Conservation (phyloP, 2,329 filamentous ascomycete species). For the Aspergillus texensis region DNA sequence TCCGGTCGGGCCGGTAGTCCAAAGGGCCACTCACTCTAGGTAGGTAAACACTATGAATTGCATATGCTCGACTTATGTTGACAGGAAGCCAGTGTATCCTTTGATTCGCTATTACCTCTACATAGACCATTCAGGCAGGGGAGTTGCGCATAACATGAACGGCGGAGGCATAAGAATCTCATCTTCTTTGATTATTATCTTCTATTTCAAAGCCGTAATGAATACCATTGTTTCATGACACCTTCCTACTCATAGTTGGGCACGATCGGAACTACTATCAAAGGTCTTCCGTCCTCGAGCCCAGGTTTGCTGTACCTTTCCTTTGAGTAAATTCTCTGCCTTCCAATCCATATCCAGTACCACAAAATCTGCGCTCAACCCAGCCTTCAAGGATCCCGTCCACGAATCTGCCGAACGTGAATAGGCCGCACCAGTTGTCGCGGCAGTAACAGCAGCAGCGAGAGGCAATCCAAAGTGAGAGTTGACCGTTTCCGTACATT, state of each 20-base stretch:
- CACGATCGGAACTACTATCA: not conserved
- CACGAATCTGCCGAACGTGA: constrained; percentile 49
- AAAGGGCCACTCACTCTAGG: not conserved
- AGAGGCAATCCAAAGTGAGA: constrained; percentile 47
- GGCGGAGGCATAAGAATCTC: not conserved
- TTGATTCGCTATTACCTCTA: not conserved
- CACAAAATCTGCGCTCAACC: constrained; percentile 49
- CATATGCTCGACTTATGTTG: not conserved
- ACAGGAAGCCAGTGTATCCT: not conserved
- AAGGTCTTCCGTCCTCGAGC: constrained; percentile 40
- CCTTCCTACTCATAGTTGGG: not conserved
- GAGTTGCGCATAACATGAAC: not conserved
- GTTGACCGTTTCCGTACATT: constrained; percentile 45
- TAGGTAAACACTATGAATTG: not conserved
- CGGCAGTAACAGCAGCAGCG: constrained; percentile 47
- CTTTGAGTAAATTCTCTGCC: constrained; percentile 44
- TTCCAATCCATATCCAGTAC: constrained; percentile 49
- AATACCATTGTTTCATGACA: not conserved
- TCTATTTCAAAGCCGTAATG: not conserved
- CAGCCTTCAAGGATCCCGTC: constrained; percentile 43
- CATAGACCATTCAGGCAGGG: not conserved
- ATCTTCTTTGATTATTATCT: not conserved
- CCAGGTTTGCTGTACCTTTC: constrained; percentile 49
- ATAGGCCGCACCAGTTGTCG: constrained; percentile 50
- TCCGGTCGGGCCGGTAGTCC: not conserved